Evolutionary conservation across 2,329 filamentous ascomycete species (phyloP), one percentile per base, ranked within the genome.

Genomic region (Trichoderma sp.): DNA sequence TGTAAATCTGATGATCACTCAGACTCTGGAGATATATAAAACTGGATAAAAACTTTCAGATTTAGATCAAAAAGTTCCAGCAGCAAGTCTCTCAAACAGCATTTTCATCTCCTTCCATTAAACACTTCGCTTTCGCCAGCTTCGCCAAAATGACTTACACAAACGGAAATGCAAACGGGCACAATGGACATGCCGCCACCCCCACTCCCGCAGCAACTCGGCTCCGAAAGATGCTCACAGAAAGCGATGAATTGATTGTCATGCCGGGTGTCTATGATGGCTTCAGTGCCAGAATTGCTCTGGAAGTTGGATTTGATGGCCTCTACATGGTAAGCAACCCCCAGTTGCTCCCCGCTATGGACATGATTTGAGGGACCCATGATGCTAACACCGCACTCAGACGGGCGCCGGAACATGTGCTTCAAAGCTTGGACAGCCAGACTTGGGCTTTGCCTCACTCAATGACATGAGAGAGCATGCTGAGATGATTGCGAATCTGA

Each of bases 181-280:
- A 57, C 24, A 68, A 60, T 18, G 53, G 65, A n/a, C 65, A 60
- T 26, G 65, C 65, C 26, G 26, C 34, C n/a, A 47, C 34, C n/a
- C 74, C 75, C 21, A 70, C 70, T n/a, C 72, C 73, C n/a, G 77
- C 74, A 8, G 79, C 78, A 56, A 78, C 81, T 21, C 81, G 78
- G 74, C 82, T 86, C 56, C 82, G 84, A 61, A 77, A 81, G 58
- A 81, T 82, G 73, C 78, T 87, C 24, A 77, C 78, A 1, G 80
- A 84, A 43, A 77, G 80, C 21, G 78, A 82, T 28, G 80, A 83
- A 64, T 79, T 86, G 57, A 77, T 92, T 56, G 84, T 91, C 6
- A 89, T 87, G 72, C 90, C 90, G 0, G 90, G 90, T 58, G 90
- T 92, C 2, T 91, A 91, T 76, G 90, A 93, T 82, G 90, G 90